phyloP scores from a whole-genome alignment of 2,329 filamentous ascomycete genomes.

The Alternaria triticimaculans region DNA sequence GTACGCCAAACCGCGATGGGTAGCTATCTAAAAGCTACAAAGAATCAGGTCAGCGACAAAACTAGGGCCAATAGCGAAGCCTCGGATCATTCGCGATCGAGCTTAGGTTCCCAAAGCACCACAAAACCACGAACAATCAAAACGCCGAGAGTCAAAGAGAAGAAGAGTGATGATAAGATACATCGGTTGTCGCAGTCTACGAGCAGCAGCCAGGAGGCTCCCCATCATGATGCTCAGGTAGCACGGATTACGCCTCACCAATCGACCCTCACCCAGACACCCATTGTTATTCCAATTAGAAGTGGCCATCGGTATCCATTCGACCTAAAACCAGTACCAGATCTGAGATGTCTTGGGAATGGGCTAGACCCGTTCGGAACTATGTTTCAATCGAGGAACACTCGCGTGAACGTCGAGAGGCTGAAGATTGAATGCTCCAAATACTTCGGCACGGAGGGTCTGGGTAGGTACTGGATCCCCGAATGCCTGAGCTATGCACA shows the following conservation, averaged over 20 bases:
- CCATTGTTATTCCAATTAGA: slow-evolving; percentile 30
- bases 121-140: slow-evolving; percentile 10
- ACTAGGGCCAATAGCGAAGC: slow-evolving; percentile 23
- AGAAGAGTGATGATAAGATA: background rate
- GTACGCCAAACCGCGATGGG: slow-evolving; percentile 48
- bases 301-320: slow-evolving; percentile 24
- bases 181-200: slow-evolving; percentile 8
- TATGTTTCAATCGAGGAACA: slow-evolving; percentile 41
- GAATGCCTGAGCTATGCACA: slow-evolving; percentile 41
- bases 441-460: slow-evolving; percentile 42
- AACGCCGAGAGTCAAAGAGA: background rate
- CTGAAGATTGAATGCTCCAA: slow-evolving; percentile 46
- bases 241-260: slow-evolving; percentile 9
- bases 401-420: slow-evolving; percentile 38
- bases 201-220: background rate
- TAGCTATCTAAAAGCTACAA: slow-evolving; percentile 34
- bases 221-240: slow-evolving; percentile 13
- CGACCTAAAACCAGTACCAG: slow-evolving; percentile 18
- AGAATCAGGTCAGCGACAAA: slow-evolving; percentile 19
- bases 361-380: slow-evolving; percentile 45
- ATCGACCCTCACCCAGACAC: slow-evolving; percentile 23
- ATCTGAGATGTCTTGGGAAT: slow-evolving; percentile 39
- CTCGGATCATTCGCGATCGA: slow-evolving; percentile 23
- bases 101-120: slow-evolving; percentile 20
- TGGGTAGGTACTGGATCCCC: slow-evolving; percentile 46